phyloP scores from a whole-genome alignment of 106 monocot species.

The Dioscorea dumetorum region DNA sequence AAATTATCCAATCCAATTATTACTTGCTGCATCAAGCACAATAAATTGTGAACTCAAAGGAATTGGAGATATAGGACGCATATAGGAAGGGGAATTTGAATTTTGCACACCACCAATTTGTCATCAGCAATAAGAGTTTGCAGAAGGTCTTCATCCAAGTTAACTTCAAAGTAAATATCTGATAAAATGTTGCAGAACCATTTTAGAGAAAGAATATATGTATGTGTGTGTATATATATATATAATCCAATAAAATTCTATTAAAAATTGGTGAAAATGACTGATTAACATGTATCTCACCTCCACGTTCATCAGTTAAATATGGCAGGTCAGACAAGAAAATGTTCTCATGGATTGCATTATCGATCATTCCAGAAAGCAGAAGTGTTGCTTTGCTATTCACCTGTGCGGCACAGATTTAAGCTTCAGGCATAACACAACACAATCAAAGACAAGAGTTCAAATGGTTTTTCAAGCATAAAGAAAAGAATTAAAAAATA shows the following conservation, averaged over 20 bases:
- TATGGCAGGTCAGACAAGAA: slow-evolving; percentile 66
- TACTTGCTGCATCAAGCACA: slow-evolving; percentile 57
- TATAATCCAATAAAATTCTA: background rate
- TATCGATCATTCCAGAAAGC: slow-evolving; percentile 57
- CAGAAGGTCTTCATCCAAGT: slow-evolving; percentile 48
- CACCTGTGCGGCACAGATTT: slow-evolving; percentile 33
- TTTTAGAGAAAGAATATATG: slow-evolving; percentile 19
- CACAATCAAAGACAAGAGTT: background rate
- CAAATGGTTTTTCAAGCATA: too few relatives aligned
- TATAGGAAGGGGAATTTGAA: background rate
- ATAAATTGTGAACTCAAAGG: slow-evolving; percentile 9
- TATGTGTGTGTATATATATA: too few relatives aligned
- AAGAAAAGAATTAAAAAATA: background rate
- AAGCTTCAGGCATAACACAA: background rate
- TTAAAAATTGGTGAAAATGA: background rate
- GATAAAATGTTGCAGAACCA: slow-evolving; percentile 37
- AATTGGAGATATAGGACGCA: background rate
- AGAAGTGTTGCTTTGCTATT: slow-evolving; percentile 65
- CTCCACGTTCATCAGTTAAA: slow-evolving; percentile 85
- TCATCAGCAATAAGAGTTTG: slow-evolving; percentile 53
- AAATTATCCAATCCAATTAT: slow-evolving; percentile 72
- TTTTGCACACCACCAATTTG: slow-evolving; percentile 53
- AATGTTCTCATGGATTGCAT: slow-evolving; percentile 50
- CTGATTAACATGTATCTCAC: slow-evolving; percentile 17
- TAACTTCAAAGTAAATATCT: slow-evolving; percentile 85